These are phyloP conservation scores for Acephala macrosclerotiorum DNA, from an alignment of 2,329 filamentous ascomycete species.

Conservation along the genomic window DNA sequence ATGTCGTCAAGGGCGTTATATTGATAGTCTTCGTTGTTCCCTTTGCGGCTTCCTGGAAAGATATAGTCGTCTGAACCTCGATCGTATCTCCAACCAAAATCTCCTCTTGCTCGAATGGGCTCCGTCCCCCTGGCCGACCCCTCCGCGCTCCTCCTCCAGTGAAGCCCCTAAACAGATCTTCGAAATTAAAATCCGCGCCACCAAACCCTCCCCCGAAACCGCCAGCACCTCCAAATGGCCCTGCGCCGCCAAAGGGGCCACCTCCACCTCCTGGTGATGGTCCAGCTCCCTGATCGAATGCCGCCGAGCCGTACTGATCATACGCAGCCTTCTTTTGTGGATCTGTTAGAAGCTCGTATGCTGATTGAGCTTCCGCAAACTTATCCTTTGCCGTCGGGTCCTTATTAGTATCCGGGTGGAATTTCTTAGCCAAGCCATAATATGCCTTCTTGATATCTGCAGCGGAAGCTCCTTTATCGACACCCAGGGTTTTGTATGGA, in stretches of 20 bases:
- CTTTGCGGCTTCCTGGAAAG: conserved; percentile 95
- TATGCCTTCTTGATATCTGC: conserved; percentile 98
- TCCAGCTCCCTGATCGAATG: conserved; percentile 76
- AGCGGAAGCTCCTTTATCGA: conserved; percentile 80
- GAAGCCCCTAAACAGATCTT: conserved; percentile 93
- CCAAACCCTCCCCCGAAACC: conserved; percentile 66
- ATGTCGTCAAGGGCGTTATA: conserved; percentile 82
- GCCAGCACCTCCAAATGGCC: conserved; percentile 54
- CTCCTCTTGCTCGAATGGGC: conserved; percentile 77
- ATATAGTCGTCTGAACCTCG: conserved; percentile 90
- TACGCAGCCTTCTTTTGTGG: conserved; percentile 91
- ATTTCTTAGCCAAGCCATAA: conserved; percentile 97
- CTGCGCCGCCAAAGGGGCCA: conserved; percentile 21
- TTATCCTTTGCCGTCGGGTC: conserved; percentile 92
- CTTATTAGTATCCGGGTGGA: conserved; percentile 97
- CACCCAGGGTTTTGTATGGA: conserved; percentile 87
- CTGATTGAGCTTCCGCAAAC: conserved; percentile 90
- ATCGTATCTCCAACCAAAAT: conserved; percentile 95
- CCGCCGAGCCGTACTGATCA: conserved; percentile 88
- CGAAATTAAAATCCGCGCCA: conserved; percentile 88
- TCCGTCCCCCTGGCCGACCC: conserved; percentile 57
- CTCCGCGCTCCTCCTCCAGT: conserved; percentile 53
- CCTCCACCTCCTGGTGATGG: conserved; percentile 65
- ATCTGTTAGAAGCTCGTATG: conserved; percentile 94
- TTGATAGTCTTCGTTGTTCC: conserved; percentile 87